These are phyloP conservation scores for Symbiodinium natans DNA, from an alignment of 73 alveolate genomes.

Conservation along the genomic window DNA sequence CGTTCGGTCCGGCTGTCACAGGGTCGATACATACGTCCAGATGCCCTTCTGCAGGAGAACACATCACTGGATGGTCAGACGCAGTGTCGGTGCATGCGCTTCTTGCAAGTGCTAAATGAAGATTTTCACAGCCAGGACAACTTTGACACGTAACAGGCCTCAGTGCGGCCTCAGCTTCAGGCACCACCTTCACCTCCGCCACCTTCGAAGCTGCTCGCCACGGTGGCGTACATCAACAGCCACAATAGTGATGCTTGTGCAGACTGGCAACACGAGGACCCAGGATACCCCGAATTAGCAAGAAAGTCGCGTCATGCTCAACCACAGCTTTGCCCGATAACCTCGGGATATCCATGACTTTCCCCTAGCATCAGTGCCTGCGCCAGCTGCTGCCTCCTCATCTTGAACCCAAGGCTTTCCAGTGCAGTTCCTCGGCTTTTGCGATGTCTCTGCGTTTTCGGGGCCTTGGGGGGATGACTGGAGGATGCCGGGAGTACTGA, in stretches of 20 bases:
- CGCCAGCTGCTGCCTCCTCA: constrained; percentile 34
- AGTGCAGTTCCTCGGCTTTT: constrained; percentile 53
- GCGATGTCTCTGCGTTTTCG: no score
- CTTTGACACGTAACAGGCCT: background rate
- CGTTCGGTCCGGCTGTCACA: no score
- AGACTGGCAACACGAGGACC: background rate
- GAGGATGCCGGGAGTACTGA: no score
- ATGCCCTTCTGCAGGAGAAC: no score
- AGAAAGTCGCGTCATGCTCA: background rate
- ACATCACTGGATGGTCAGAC: no score
- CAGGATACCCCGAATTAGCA: no score
- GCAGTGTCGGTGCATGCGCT: no score
- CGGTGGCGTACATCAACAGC: no score
- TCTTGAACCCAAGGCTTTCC: constrained; percentile 71
- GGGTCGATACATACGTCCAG: no score
- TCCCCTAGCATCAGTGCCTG: background rate
- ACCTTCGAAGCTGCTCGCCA: background rate
- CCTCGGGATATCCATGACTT: background rate
- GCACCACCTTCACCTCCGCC: constrained; percentile 39
- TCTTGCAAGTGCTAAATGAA: no score
- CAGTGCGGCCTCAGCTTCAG: constrained; percentile 14
- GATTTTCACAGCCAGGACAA: background rate
- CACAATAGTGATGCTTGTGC: background rate
- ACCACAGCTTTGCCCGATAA: background rate
- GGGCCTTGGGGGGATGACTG: no score